phyloP scores from a whole-genome alignment of 345 rosid genomes.

The Draba incana region DNA sequence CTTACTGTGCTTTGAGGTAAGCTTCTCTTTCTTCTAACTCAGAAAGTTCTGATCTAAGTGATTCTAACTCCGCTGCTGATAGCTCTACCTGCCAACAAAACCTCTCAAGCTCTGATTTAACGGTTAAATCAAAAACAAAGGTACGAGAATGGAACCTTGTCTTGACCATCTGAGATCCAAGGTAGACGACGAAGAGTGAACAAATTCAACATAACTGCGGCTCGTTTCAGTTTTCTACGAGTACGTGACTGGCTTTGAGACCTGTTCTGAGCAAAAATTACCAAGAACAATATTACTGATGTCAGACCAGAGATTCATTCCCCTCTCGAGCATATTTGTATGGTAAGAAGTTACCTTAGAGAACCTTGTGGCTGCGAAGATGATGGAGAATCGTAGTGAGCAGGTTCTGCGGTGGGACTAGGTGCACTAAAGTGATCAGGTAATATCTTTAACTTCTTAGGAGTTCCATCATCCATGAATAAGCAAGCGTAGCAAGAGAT shows the following conservation, averaged over 20 bases:
- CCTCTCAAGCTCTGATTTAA: not conserved
- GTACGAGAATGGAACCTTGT: conserved; percentile 59
- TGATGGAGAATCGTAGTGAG: conserved; percentile 49
- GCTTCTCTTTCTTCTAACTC: conserved; percentile 91
- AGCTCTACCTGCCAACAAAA: conserved; percentile 62
- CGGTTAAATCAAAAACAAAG: not conserved
- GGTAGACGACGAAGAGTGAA: conserved; percentile 73
- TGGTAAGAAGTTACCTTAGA: conserved; percentile 46
- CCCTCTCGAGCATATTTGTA: not conserved
- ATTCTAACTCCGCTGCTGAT: conserved; percentile 71
- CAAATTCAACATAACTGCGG: conserved; percentile 73
- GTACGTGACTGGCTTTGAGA: conserved; percentile 48
- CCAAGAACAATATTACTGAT: conserved; percentile 13
- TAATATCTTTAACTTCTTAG: conserved; percentile 64
- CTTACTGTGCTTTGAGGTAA: conserved; percentile 89
- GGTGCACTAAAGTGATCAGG: conserved; percentile 74
- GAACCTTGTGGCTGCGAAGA: conserved; percentile 44
- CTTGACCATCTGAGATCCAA: conserved; percentile 74
- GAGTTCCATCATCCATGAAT: conserved; percentile 75
- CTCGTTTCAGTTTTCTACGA: conserved; percentile 55
- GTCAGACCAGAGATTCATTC: conserved; percentile 29
- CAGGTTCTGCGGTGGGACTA: conserved; percentile 42
- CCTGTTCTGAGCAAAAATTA: conserved; percentile 62
- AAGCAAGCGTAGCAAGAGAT: not conserved
- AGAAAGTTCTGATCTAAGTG: conserved; percentile 76